phyloP scores from a whole-genome alignment of 495 filamentous ascomycete species.

The Talaromyces thailandensis region DNA sequence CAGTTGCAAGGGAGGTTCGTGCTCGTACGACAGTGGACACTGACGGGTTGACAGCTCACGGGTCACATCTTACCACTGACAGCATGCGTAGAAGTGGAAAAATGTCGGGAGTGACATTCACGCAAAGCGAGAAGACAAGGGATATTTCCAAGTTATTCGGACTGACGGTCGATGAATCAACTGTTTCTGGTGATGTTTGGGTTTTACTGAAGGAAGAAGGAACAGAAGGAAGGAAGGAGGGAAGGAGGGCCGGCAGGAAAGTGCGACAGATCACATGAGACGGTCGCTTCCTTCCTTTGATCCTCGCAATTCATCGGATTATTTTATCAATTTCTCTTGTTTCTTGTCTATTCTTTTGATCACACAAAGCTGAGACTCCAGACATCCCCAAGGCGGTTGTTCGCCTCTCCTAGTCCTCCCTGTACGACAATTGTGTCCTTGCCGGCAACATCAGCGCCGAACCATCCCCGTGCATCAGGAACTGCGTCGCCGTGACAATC shows the following conservation, averaged over 20 bases:
- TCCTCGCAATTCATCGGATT: not conserved
- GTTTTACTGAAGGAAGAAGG: too few species aligned
- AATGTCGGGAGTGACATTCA: too few species aligned
- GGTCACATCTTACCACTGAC: too few species aligned
- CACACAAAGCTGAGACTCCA: conserved; percentile 23
- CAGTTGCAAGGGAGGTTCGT: too few species aligned
- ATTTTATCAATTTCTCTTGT: not conserved
- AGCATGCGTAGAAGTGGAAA: too few species aligned
- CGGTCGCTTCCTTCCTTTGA: not conserved
- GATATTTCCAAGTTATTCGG: too few species aligned
- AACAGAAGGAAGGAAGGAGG: too few species aligned
- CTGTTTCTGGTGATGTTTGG: too few species aligned
- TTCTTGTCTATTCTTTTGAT: not conserved
- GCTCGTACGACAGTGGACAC: too few species aligned
- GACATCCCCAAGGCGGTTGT: conserved; percentile 36
- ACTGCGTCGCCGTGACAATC: conserved; percentile 37
- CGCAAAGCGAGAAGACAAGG: too few species aligned
- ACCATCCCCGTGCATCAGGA: conserved; percentile 33
- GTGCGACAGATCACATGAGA: not conserved
- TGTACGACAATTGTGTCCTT: conserved; percentile 28
- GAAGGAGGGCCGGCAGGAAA: not conserved
- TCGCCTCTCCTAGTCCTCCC: conserved; percentile 37
- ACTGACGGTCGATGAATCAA: too few species aligned
- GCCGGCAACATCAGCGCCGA: conserved; percentile 28
- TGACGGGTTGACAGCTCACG: too few species aligned